Evolutionary conservation across 257 asterid species (phyloP), one percentile per base, ranked within the genome.

Genomic region (Solanum neorickii): DNA sequence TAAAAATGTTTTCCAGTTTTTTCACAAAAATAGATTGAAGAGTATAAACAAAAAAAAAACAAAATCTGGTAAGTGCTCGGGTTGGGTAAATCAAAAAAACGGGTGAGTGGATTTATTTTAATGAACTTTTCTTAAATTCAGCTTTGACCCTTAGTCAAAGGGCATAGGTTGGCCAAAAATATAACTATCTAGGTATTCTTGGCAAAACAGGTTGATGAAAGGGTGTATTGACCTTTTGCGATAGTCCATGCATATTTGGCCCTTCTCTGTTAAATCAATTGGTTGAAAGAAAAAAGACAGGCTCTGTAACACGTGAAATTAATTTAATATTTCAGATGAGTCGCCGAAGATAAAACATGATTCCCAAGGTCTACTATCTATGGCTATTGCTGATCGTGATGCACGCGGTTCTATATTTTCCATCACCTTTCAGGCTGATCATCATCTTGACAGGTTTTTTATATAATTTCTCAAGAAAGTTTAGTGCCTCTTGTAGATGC

Each of bases 361-460:
- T 75, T 87, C 90, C 47, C 95, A 96, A 80, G 99, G 99, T 88
- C 94, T 97, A 88, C 92, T 97, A 80, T 93, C 99, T 33, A 97
- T 97, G 99, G 94, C 96, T 12, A 92, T 97, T 89, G 96, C 96
- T 86, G 99, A 97, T 85, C 95, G 98, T 21, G 96, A 96, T 83
- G 93, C 93, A 65, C 98, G 97, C 3, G 99, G 99, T 86, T 97
- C 99, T 65, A 91, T 92, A 87, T 97, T 97, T 91, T 88, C 89
- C 75, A 82, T 97, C 88, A 96, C 98, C 90, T 95, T 97, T 86
- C 91, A 93, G 93, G 97, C 99, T 86, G 95, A 93, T 93, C 98
- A 95, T 92, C 95, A 94, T 92, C 98, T 96, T 88, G 99, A 97
- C 88, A 95, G 98, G 99, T 97, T 76, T 87, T 85, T 59, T 88